These are phyloP conservation scores for Miscanthus lutarioriparius DNA, from an alignment of 176 grass and related monocot genomes.

Conservation along the genomic window DNA sequence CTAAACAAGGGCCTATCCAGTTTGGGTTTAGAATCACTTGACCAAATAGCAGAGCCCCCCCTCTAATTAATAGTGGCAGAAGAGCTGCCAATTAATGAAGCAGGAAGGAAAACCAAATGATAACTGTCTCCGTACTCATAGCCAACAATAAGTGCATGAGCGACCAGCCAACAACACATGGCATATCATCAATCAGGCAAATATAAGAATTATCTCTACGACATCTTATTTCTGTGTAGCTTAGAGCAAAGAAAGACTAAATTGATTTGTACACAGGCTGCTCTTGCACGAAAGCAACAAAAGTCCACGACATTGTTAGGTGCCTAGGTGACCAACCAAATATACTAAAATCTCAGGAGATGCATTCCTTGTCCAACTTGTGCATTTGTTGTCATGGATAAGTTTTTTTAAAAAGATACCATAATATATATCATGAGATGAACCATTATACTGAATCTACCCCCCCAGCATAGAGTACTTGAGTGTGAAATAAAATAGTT, in stretches of 20 bases:
- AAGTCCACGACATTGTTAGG: constrained; percentile 32
- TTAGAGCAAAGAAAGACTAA: neutral
- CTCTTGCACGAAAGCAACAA: constrained; percentile 22
- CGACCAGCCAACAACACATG: neutral
- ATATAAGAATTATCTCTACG: neutral
- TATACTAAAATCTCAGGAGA: constrained; percentile 33
- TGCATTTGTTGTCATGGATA: constrained; percentile 1
- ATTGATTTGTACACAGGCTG: constrained; percentile 24
- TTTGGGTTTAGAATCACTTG: constrained; percentile 1
- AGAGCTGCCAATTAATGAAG: neutral
- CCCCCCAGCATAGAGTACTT: neutral
- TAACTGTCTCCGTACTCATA: neutral
- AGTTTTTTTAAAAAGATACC: neutral
- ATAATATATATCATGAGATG: constrained; percentile 13
- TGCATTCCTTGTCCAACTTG: constrained; percentile 29
- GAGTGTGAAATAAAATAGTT: neutral
- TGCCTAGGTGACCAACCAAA: constrained; percentile 52
- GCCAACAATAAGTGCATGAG: neutral
- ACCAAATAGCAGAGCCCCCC: neutral
- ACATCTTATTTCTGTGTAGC: neutral
- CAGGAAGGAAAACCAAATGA: neutral
- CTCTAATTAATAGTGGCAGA: neutral
- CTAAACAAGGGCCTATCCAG: too few relatives aligned
- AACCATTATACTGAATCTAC: neutral
- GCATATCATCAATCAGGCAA: constrained; percentile 26